A percentile compares a stretch with the other conserved stretches of the same genome.
phyloP scores from a whole-genome alignment of 1,284 basidiomycete genomes.

The Heterobasidion irregulare region DNA sequence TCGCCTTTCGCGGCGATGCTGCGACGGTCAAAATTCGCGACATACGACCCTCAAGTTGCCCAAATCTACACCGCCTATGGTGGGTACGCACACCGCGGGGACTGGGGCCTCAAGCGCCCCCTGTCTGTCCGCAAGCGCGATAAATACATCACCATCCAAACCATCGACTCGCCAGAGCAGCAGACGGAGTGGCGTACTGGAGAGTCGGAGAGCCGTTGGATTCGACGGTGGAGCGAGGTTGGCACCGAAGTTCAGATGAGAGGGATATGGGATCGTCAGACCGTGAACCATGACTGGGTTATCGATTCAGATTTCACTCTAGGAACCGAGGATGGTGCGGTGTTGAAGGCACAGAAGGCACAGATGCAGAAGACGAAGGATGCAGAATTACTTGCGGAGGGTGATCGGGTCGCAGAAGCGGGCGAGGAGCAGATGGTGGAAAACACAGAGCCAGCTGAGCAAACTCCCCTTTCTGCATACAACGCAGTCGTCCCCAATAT shows the following conservation, averaged over 20 bases:
- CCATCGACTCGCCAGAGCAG: constrained; percentile 60
- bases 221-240: constrained; percentile 59
- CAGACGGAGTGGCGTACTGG: constrained; percentile 70
- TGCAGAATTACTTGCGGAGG: constrained; percentile 1
- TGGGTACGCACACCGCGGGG: constrained; percentile 61
- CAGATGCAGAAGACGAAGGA: constrained; percentile 9
- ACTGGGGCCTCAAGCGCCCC: constrained; percentile 75
- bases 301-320: constrained; percentile 41
- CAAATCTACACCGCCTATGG: constrained; percentile 66
- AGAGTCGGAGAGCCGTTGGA: constrained; percentile 53
- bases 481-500: constrained; percentile 19
- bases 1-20: constrained; percentile 68
- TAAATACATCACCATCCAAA: constrained; percentile 48
- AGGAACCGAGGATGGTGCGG: background rate
- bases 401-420: background rate
- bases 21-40: constrained; percentile 68
- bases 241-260: constrained; percentile 31
- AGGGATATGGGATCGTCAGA: constrained; percentile 7
- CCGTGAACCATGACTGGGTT: constrained; percentile 29
- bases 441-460: constrained; percentile 30
- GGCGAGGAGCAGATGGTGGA: constrained; percentile 14
- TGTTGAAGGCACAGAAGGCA: constrained; percentile 3
- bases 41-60: constrained; percentile 63
- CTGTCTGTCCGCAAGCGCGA: constrained; percentile 50
- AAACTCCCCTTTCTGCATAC: background rate